phyloP scores from a whole-genome alignment of 257 asterid genomes.

The Osmanthus fragrans region DNA sequence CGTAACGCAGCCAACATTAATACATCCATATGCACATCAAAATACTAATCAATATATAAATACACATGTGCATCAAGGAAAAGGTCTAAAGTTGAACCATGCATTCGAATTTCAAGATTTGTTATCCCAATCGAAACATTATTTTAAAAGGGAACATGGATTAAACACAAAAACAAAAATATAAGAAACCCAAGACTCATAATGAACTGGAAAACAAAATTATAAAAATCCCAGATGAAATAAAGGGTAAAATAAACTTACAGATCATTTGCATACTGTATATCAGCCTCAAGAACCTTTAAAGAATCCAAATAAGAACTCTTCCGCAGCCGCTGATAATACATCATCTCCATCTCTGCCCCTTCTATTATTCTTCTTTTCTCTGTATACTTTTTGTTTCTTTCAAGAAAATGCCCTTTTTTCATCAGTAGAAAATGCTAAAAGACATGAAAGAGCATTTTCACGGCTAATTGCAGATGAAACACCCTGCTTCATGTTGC shows the following conservation, averaged over 20 bases:
- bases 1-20: neutral
- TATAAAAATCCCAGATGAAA: conserved; percentile 12
- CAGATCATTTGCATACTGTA: conserved; percentile 83
- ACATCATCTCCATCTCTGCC: conserved; percentile 61
- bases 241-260: conserved; percentile 35
- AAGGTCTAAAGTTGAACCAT: neutral
- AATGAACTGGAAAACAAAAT: neutral
- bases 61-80: neutral
- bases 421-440: conserved; percentile 11
- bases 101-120: neutral
- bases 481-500: conserved; percentile 29
- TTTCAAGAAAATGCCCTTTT: neutral
- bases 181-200: neutral
- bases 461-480: conserved; percentile 21
- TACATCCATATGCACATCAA: neutral
- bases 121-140: neutral
- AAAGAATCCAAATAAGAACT: conserved; percentile 64
- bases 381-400: conserved; percentile 6
- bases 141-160: neutral
- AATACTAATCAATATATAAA: neutral
- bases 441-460: conserved; percentile 26
- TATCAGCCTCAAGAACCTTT: conserved; percentile 76
- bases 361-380: neutral
- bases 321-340: conserved; percentile 67
- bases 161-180: neutral